These are phyloP conservation scores for Phytophthora fragariae DNA, from an alignment of 352 stramenopile genomes.

Conservation along the genomic window DNA sequence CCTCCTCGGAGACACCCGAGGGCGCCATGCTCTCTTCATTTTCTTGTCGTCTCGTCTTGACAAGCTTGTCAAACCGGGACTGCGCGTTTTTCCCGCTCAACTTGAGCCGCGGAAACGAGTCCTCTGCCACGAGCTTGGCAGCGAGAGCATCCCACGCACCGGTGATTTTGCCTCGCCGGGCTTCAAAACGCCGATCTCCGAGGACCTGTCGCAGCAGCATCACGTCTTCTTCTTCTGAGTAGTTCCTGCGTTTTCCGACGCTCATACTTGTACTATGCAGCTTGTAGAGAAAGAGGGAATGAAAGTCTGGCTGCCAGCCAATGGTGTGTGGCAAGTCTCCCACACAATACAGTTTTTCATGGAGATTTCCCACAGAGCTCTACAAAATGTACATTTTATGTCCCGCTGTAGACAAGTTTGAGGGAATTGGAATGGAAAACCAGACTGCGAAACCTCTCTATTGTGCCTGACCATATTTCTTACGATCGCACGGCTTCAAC, in stretches of 20 bases:
- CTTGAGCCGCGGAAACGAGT: too few species aligned
- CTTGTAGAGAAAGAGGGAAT: not conserved
- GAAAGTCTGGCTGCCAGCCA: too few species aligned
- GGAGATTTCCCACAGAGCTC: not conserved
- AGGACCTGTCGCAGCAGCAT: conserved; percentile 5
- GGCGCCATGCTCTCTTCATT: not conserved
- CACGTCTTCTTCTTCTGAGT: conserved; percentile 7
- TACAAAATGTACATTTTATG: too few species aligned
- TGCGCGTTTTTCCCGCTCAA: too few species aligned
- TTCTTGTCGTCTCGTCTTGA: conserved; percentile 9
- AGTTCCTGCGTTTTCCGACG: conserved; percentile 3
- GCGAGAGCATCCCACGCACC: too few species aligned
- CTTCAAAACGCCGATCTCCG: conserved; percentile 2
- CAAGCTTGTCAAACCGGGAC: conserved; percentile 7
- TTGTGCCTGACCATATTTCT: too few species aligned
- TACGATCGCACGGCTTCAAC: too few species aligned
- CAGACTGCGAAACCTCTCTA: too few species aligned
- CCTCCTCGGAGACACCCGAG: conserved; percentile 3
- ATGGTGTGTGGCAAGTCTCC: not conserved
- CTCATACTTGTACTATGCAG: not conserved
- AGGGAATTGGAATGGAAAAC: too few species aligned
- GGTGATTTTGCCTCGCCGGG: not conserved
- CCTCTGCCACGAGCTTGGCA: too few species aligned
- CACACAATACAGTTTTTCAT: not conserved
- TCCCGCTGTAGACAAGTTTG: too few species aligned